phyloP scores from a whole-genome alignment of 192 early-diverging fungal species.

The Entophlyctis luteolus region DNA sequence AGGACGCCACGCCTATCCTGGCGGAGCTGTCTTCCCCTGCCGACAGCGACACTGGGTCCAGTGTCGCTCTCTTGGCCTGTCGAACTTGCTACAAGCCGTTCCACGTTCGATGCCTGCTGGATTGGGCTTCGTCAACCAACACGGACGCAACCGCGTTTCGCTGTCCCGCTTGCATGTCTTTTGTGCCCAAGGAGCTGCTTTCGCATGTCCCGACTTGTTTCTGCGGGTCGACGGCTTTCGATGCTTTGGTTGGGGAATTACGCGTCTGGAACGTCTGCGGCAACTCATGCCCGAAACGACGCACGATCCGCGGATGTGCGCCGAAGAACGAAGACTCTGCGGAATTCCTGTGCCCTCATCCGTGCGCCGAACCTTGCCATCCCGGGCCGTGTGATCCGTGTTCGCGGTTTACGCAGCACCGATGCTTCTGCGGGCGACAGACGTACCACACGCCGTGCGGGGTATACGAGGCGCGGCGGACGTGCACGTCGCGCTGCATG shows the following conservation, averaged over 20 bases:
- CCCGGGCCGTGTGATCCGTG: conserved; percentile 3
- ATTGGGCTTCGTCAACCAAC: neutral
- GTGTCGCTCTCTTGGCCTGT: neutral
- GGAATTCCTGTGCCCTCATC: neutral
- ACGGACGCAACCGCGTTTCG: neutral
- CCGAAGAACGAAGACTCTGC: neutral
- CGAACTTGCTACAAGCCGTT: conserved; percentile 13
- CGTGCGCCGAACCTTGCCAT: neutral
- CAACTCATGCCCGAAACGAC: neutral
- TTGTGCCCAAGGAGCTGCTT: neutral
- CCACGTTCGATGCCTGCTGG: neutral
- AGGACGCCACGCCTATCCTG: too few relatives aligned
- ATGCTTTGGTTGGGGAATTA: neutral
- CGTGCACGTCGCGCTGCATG: neutral
- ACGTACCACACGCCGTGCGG: conserved; percentile 3
- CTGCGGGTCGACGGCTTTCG: conserved; percentile 1
- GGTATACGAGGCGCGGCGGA: neutral
- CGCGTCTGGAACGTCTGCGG: neutral
- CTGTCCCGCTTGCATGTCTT: conserved; percentile 7
- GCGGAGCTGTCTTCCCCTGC: neutral
- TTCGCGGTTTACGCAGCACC: neutral
- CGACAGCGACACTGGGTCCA: neutral
- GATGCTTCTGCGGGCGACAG: neutral
- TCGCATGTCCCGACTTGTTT: neutral
- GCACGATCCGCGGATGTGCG: neutral